Conservation (phyloP, 2,329 filamentous ascomycete species). For the Fusarium devonianum region DNA sequence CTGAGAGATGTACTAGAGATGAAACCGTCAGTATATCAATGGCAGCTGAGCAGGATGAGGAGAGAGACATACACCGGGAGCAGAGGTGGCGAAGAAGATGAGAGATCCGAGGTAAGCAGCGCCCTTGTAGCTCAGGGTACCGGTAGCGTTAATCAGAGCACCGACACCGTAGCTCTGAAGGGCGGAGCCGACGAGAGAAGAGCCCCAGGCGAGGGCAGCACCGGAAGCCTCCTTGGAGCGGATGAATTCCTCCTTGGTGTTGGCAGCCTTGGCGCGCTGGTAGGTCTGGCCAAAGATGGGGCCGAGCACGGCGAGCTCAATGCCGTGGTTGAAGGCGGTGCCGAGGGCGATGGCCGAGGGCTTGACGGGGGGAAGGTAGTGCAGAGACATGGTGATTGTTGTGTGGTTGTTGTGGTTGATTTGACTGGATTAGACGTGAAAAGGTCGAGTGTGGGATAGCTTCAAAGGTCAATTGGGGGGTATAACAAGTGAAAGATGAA, state of each 20-base stretch:
- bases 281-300: constrained; percentile 95
- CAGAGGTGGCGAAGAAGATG: constrained; percentile 90
- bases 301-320: constrained; percentile 85
- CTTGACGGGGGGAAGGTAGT: constrained; percentile 81
- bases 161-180: constrained; percentile 90
- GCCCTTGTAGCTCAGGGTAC: constrained; percentile 95
- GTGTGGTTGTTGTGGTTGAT: background rate
- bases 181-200: constrained; percentile 85
- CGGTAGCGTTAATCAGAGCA: constrained; percentile 92
- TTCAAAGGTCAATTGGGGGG: constrained; percentile 23
- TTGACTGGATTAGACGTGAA: background rate
- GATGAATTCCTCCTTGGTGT: constrained; percentile 96
- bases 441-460: constrained; percentile 1
- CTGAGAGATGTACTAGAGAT: constrained; percentile 78
- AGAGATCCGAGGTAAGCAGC: constrained; percentile 90
- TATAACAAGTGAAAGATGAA: constrained; percentile 7
- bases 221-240: constrained; percentile 90
- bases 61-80: constrained; percentile 73
- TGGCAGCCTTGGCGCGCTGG: constrained; percentile 87
- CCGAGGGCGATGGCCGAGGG: constrained; percentile 97
- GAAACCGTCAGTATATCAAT: constrained; percentile 3
- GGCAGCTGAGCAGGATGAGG: background rate
- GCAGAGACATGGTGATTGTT: constrained; percentile 62
- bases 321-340: constrained; percentile 92
- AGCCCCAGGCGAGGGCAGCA: constrained; percentile 88